Evolutionary conservation across 495 filamentous ascomycete genomes (phyloP).

Genomic region (Antarctomyces pellizariae): DNA sequence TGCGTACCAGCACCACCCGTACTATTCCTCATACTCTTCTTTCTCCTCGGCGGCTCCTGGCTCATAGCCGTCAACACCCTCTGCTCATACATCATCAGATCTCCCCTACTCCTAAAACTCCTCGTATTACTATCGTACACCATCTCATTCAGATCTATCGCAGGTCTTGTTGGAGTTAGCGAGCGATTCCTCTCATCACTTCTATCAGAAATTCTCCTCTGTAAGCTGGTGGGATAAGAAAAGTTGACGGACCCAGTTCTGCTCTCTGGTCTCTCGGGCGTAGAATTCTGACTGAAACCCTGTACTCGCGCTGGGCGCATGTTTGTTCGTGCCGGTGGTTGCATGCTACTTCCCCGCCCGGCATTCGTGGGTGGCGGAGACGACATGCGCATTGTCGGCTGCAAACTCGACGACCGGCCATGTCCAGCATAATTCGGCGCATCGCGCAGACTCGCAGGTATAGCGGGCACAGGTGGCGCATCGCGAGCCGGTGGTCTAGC

Average conservation of each 20-base stretch:
- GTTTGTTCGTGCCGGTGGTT: slow-evolving; percentile 6
- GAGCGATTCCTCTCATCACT: slow-evolving; percentile 6
- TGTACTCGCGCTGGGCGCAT: too few species aligned
- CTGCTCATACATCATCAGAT: slow-evolving; percentile 17
- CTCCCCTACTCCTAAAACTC: slow-evolving; percentile 22
- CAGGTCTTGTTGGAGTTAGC: slow-evolving; percentile 5
- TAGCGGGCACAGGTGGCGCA: slow-evolving; percentile 49
- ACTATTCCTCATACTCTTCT: slow-evolving; percentile 25
- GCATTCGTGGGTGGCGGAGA: slow-evolving; percentile 21
- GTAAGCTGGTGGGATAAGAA: slow-evolving; percentile 48
- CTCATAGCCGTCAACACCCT: slow-evolving; percentile 22
- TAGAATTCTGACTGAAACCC: too few species aligned
- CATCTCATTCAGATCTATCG: slow-evolving; percentile 16
- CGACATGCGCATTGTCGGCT: slow-evolving; percentile 22
- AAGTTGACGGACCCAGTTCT: slow-evolving; percentile 64
- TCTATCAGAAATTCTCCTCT: slow-evolving; percentile 7
- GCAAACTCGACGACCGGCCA: slow-evolving; percentile 29
- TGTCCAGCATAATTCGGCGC: too few species aligned
- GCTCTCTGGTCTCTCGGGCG: slow-evolving; percentile 36
- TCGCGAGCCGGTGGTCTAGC: slow-evolving; percentile 19
- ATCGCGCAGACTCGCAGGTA: slow-evolving; percentile 27
- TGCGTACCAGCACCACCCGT: slow-evolving; percentile 21
- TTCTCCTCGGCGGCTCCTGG: slow-evolving; percentile 26
- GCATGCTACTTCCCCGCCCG: slow-evolving; percentile 22
- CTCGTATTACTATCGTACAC: slow-evolving; percentile 35